These are phyloP conservation scores for Coprinopsis cinerea DNA, from an alignment of 768 basidiomycete species.

Conservation along the genomic window DNA sequence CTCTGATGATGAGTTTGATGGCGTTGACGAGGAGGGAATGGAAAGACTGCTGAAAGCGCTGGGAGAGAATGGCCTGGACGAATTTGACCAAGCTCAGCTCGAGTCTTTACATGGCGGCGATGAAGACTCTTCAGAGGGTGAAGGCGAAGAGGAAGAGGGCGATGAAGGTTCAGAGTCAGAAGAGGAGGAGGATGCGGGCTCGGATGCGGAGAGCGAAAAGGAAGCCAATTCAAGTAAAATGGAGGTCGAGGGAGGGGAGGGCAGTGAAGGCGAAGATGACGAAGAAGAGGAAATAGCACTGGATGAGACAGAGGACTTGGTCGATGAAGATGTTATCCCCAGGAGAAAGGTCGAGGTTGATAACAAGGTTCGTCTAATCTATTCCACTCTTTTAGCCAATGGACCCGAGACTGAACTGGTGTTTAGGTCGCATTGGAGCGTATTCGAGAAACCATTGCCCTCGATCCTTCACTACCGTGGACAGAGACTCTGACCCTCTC, in stretches of 20 bases:
- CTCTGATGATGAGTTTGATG: constrained; percentile 22
- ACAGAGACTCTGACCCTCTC: constrained; percentile 73
- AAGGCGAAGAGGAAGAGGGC: constrained; percentile 23
- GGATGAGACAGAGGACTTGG: constrained; percentile 57
- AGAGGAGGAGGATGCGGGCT: constrained; percentile 22
- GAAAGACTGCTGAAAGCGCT: constrained; percentile 48
- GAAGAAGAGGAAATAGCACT: constrained; percentile 48
- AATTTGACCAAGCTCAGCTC: constrained; percentile 56
- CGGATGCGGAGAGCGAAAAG: constrained; percentile 14
- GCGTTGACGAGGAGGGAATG: constrained; percentile 54
- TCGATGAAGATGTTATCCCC: constrained; percentile 81
- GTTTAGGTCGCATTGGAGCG: constrained; percentile 69
- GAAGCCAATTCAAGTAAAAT: constrained; percentile 16
- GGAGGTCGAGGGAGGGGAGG: constrained; percentile 28
- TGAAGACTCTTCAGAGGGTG: constrained; percentile 23
- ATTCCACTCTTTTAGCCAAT: neutral
- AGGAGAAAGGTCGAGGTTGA: constrained; percentile 78
- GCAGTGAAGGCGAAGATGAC: constrained; percentile 28
- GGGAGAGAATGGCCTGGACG: constrained; percentile 62
- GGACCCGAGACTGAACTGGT: constrained; percentile 2
- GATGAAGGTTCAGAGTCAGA: constrained; percentile 18
- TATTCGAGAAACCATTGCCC: constrained; percentile 70
- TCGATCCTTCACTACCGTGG: constrained; percentile 74
- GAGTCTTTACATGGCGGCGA: constrained; percentile 30
- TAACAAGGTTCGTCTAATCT: constrained; percentile 57